These are phyloP conservation scores for Penicillium lividum DNA, from an alignment of 495 filamentous ascomycete species.

Conservation along the genomic window DNA sequence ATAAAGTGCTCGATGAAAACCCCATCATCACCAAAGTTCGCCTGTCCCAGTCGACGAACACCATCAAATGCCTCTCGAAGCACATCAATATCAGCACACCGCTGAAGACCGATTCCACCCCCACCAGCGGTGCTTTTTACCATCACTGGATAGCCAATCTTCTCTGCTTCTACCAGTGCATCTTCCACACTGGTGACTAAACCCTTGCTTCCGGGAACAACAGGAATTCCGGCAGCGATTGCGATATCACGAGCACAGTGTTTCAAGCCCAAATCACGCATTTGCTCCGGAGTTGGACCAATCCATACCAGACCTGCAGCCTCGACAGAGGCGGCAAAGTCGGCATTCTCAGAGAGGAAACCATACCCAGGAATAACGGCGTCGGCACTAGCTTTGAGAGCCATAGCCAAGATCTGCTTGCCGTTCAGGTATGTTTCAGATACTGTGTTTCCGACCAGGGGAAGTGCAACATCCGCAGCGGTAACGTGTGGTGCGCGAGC, in stretches of 20 bases:
- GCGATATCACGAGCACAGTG: conserved; percentile 38
- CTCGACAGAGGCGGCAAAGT: conserved; percentile 46
- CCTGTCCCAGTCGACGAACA: conserved; percentile 61
- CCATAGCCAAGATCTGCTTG: background rate
- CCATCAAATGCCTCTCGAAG: conserved; percentile 39
- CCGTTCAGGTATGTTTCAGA: conserved; percentile 1
- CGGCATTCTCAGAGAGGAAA: conserved; percentile 55
- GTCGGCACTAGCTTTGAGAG: conserved; percentile 58
- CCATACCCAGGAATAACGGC: conserved; percentile 61
- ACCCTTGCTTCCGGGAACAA: conserved; percentile 84
- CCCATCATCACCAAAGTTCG: conserved; percentile 77
- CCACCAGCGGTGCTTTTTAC: conserved; percentile 92
- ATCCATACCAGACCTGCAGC: conserved; percentile 49
- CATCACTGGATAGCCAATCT: conserved; percentile 81
- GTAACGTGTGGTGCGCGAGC: conserved; percentile 21
- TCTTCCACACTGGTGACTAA: conserved; percentile 77
- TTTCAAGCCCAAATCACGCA: conserved; percentile 53
- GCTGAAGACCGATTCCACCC: conserved; percentile 86
- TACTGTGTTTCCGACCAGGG: background rate
- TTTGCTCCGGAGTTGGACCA: conserved; percentile 48
- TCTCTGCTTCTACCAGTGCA: conserved; percentile 61
- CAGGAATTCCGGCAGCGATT: conserved; percentile 49
- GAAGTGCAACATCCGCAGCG: conserved; percentile 26
- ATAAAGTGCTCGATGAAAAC: conserved; percentile 91
- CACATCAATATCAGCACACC: background rate